phyloP scores from a whole-genome alignment of 208 protist genomes.

The Acanthamoeba triangularis region DNA sequence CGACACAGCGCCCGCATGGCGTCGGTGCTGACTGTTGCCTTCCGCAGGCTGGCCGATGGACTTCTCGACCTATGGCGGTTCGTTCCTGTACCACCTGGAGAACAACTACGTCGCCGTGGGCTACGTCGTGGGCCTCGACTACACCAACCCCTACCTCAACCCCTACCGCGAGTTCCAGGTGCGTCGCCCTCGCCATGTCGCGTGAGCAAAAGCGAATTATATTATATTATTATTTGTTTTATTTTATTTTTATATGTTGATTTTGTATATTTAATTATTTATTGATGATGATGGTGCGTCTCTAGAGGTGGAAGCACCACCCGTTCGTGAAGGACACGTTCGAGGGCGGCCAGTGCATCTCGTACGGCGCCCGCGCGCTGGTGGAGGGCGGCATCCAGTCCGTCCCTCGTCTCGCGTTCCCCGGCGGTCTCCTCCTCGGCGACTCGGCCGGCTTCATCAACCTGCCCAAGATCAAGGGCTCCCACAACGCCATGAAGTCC shows the following conservation, averaged over 20 bases:
- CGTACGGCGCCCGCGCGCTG: conserved; percentile 97
- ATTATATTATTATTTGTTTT: background rate
- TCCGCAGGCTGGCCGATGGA: conserved; percentile 95
- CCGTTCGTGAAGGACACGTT: conserved; percentile 89
- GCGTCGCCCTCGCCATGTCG: background rate
- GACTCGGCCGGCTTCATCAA: conserved; percentile 99
- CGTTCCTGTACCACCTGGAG: conserved; percentile 98
- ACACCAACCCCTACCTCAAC: conserved; percentile 97
- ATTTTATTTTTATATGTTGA: conserved; percentile 70
- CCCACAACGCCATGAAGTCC: conserved; percentile 98
- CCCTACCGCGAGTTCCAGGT: conserved; percentile 98
- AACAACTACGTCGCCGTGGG: conserved; percentile 95
- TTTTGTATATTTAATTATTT: no score
- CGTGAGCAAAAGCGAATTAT: background rate
- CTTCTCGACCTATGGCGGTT: conserved; percentile 97
- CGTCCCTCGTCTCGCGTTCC: conserved; percentile 97
- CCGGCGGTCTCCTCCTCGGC: conserved; percentile 96
- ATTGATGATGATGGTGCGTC: conserved; percentile 67
- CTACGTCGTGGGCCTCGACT: conserved; percentile 98
- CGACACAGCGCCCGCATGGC: no score
- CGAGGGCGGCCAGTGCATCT: conserved; percentile 94
- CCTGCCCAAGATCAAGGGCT: conserved; percentile 98
- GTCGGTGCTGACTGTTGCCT: background rate
- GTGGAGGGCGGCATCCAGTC: conserved; percentile 97
- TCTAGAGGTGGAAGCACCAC: conserved; percentile 86